phyloP scores from a whole-genome alignment of 2,329 filamentous ascomycete genomes.

The Fusarium metavorans region DNA sequence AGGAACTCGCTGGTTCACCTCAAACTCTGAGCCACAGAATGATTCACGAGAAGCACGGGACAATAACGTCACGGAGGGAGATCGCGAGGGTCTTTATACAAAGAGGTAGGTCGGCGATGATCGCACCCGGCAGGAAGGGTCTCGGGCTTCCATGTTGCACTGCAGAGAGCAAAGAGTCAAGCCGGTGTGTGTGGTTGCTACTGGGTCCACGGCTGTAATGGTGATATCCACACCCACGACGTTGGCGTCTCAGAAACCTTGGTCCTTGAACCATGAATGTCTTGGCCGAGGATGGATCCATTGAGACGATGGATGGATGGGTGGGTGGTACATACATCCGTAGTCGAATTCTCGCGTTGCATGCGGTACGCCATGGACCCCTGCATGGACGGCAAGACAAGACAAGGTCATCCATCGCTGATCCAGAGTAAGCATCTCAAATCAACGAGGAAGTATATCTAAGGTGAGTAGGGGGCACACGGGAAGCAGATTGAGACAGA shows the following conservation, averaged over 20 bases:
- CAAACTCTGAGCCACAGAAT: slow-evolving; percentile 3
- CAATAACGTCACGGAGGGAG: slow-evolving; percentile 7
- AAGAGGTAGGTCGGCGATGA: slow-evolving; percentile 1
- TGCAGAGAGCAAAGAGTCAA: slow-evolving; percentile 31
- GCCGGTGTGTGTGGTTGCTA: slow-evolving; percentile 8
- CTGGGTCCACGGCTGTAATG: slow-evolving; percentile 26
- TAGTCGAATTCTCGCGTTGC: slow-evolving; percentile 3
- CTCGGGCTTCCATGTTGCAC: slow-evolving; percentile 15
- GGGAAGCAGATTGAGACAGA: neutral
- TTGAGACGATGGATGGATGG: slow-evolving; percentile 5
- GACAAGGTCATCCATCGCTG: neutral
- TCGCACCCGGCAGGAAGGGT: slow-evolving; percentile 9
- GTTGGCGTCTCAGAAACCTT: slow-evolving; percentile 18
- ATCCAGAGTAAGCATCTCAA: slow-evolving; percentile 2
- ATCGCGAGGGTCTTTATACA: slow-evolving; percentile 33
- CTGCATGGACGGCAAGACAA: slow-evolving; percentile 1
- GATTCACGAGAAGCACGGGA: neutral
- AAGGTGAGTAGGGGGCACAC: neutral
- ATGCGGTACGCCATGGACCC: slow-evolving; percentile 13
- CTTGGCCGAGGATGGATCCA: slow-evolving; percentile 8
- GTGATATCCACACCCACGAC: slow-evolving; percentile 29
- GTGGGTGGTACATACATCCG: slow-evolving; percentile 13
- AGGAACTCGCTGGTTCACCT: neutral
- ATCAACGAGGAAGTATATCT: neutral
- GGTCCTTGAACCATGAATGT: slow-evolving; percentile 11